Percentiles rank a stretch among this genome's conserved stretches.
Conservation (phyloP, 1,284 basidiomycete genomes). For the Flammula alnicola region DNA sequence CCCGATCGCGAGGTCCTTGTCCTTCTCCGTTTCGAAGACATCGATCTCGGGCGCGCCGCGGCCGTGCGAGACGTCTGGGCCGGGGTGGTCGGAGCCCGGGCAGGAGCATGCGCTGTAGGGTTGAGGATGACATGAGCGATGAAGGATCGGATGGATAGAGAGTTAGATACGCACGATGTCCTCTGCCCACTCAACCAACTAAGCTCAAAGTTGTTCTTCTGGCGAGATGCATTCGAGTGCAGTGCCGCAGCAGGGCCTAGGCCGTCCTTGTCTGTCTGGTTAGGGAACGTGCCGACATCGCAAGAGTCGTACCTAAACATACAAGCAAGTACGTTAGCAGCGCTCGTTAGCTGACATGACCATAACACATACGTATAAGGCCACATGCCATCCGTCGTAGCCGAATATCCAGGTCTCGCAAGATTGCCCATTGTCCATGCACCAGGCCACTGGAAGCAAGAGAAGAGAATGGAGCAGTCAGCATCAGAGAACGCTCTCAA, state of each 20-base stretch:
- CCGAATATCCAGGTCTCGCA: slow-evolving; percentile 80
- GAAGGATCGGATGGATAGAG: slow-evolving; percentile 39
- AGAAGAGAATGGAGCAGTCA: not conserved
- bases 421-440: slow-evolving; percentile 94
- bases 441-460: slow-evolving; percentile 55
- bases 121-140: slow-evolving; percentile 36
- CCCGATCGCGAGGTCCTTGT: slow-evolving; percentile 48
- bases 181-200: slow-evolving; percentile 75
- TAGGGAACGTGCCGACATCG: slow-evolving; percentile 80
- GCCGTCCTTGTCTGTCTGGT: slow-evolving; percentile 61
- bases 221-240: slow-evolving; percentile 47
- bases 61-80: slow-evolving; percentile 45
- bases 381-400: slow-evolving; percentile 83
- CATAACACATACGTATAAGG: slow-evolving; percentile 52
- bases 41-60: slow-evolving; percentile 87
- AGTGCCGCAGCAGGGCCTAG: slow-evolving; percentile 60
- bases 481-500: not conserved
- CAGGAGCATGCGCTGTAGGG: slow-evolving; percentile 46
- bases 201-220: slow-evolving; percentile 51
- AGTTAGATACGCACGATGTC: slow-evolving; percentile 52
- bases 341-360: slow-evolving; percentile 25
- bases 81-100: slow-evolving; percentile 49
- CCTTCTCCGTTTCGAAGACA: slow-evolving; percentile 75
- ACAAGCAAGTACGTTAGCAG: not conserved
- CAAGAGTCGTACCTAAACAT: slow-evolving; percentile 63